Percentiles rank a stretch among this genome's conserved stretches.
Evolutionary conservation across 2,329 filamentous ascomycete genomes (phyloP).

Genomic region (Verticillium tricorpus): DNA sequence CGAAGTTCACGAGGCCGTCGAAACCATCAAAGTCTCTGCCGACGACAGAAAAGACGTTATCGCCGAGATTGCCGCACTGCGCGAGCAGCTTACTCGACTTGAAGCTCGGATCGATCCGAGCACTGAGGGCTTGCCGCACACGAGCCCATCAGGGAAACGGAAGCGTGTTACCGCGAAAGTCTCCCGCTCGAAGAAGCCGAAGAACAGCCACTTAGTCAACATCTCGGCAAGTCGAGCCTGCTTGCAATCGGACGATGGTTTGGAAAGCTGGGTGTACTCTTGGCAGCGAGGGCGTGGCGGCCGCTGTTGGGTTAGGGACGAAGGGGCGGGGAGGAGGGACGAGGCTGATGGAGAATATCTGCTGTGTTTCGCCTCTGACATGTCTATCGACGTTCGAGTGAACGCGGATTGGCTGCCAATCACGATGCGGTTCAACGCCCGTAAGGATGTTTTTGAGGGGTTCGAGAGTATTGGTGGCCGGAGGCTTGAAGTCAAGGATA

Average conservation of each 20-base stretch:
- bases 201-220: neutral
- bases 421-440: neutral
- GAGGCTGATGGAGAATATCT: neutral
- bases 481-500: conserved; percentile 1
- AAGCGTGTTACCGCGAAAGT: too few relatives aligned
- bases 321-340: neutral
- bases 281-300: conserved; percentile 1
- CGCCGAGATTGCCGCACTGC: too few relatives aligned
- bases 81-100: too few relatives aligned
- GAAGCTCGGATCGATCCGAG: too few relatives aligned
- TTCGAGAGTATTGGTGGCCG: neutral
- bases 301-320: neutral
- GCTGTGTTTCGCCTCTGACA: neutral
- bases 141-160: too few relatives aligned
- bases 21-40: too few relatives aligned
- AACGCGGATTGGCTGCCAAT: conserved; percentile 1
- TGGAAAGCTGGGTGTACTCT: conserved; percentile 1
- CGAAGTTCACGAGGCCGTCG: too few relatives aligned
- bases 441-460: neutral
- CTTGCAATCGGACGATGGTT: neutral
- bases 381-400: conserved; percentile 1
- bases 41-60: too few relatives aligned
- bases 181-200: too few relatives aligned
- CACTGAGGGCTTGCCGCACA: too few relatives aligned
- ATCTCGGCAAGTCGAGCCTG: neutral